Base-by-base conservation (phyloP, 1,139 yeast species). In the Suhomyces panamericanus region DNA sequence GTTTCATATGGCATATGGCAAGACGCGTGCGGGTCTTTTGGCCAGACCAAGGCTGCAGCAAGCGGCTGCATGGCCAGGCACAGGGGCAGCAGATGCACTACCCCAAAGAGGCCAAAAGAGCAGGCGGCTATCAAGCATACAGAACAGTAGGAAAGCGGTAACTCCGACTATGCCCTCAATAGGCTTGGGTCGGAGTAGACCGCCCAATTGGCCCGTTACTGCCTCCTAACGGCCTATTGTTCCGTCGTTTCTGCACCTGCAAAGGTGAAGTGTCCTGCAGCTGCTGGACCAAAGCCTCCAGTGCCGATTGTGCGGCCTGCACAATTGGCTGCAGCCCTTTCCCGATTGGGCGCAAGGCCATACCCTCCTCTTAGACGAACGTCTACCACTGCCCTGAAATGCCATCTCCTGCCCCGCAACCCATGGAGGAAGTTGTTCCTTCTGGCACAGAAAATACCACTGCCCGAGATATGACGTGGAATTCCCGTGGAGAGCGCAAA, bases 401-500 rank as follows among this genome's bases (percentile, higher is more conserved):
- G 35, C 35, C 35, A 32, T 32, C 35, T 12, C 11, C 35, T 32
- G 35, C 35, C 15, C 32, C 8, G 10, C 32, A 8, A 13, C 4
- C 9, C 28, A 20, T 26, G n/a, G 28, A 27, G 12, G 14, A n/a
- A 13, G 17, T n/a, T n/a, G 28, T 7, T 24, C 14, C 32, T 15
- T 20, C 13, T n/a, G 20, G 14, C 5, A 11, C 28, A 31, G 16
- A 38, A 30, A 30, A 38, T 31, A 38, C 24, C 35, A 13, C 33
- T 38, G 37, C 38, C 38, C 42, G 38, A 33, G 34, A 39, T 14
- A 30, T 14, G 17, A 32, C 15, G 24, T 34, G 29, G 20, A 39
- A 27, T 39, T 39, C 26, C 28, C 17, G 14, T 9, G n/a, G n/a
- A 15, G 6, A 12, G 17, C 29, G 28, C 12, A 22, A 17, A 13